Evolutionary conservation across 345 rosid genomes (phyloP), one percentile per base, ranked within the genome.

Genomic region (Garcia nutans): DNA sequence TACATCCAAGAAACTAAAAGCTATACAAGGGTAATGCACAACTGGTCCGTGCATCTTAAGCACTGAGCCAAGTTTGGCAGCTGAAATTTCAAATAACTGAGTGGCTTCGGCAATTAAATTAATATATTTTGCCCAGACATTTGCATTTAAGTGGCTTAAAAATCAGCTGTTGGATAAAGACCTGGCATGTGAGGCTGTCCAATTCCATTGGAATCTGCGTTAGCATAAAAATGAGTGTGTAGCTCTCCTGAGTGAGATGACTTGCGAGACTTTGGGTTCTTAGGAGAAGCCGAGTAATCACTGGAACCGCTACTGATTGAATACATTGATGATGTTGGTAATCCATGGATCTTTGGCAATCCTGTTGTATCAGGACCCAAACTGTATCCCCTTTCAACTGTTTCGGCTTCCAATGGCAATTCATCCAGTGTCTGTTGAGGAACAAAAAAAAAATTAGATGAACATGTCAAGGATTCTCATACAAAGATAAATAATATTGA

Each of bases 341-440:
- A 67, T 70, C 96, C 97, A 58, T 85, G 95, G 79, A 88, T 84
- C 89, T 84, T 93, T n/a, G 97, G 92, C 79, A 88, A 76, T 22
- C 97, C 95, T 4, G 92, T 88, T 58, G 97, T 73, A 82, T 95
- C 97, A 6, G 86, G 64, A 26, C 89, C 89, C 81, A 82, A 26
- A 75, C 81, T 81, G 84, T 87, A 90, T 72, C 97, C 99, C 80
- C 89, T 89, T 89, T 96, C 96, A 10, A 91, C 92, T 37, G 97
- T 65, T 72, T 89, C 97, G 74, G 97, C 94, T 82, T 93, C 98
- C 84, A 93, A 74, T 10, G 98, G 99, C 82, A 96, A 82, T 84
- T 93, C 96, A 72, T 93, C 99, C 89, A 96, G 76, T 49, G 97
- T 93, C 99, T 96, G 82, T 47, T 41, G 23, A 67, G 52, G 24